A percentile compares a stretch with the other conserved stretches of the same genome.
These are phyloP conservation scores for Candida xyloterini DNA, from an alignment of 805 yeast genomes.

Conservation along the genomic window DNA sequence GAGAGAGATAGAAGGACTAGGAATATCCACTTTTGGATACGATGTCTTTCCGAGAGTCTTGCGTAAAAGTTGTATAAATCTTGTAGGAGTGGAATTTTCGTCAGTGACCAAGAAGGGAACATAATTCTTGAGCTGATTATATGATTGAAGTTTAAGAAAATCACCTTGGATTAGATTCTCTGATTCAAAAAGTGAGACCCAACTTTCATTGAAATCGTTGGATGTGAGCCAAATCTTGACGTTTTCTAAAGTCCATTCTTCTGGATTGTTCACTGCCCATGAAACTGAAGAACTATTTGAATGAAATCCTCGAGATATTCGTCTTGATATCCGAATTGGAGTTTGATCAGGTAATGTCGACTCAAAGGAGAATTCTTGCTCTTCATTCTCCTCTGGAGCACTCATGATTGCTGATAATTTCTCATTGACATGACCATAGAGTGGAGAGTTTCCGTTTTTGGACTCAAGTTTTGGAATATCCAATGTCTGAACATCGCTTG, in stretches of 20 bases:
- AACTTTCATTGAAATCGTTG: conserved; percentile 67
- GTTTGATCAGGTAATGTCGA: neutral
- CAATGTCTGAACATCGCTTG: conserved; percentile 1
- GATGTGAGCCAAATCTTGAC: conserved; percentile 65
- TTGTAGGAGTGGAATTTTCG: conserved; percentile 50
- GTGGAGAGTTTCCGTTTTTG: conserved; percentile 14
- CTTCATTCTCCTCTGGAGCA: conserved; percentile 11
- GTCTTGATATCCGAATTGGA: conserved; percentile 7
- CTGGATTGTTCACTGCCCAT: conserved; percentile 53
- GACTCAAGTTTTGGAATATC: conserved; percentile 1
- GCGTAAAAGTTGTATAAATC: conserved; percentile 54
- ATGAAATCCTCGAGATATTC: conserved; percentile 17
- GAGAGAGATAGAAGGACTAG: conserved; percentile 20
- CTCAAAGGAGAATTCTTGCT: conserved; percentile 11
- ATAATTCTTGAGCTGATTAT: conserved; percentile 42
- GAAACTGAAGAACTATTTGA: conserved; percentile 28
- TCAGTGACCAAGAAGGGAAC: conserved; percentile 39
- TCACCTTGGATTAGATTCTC: conserved; percentile 58
- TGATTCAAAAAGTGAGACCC: conserved; percentile 64
- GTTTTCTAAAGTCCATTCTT: conserved; percentile 69
- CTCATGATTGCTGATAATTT: conserved; percentile 19
- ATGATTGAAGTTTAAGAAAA: conserved; percentile 66
- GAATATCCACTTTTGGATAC: conserved; percentile 4
- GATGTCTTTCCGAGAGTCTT: conserved; percentile 36
- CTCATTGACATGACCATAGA: conserved; percentile 22